Conservation (phyloP, 1,139 yeast species). For the Suhomyces yuchorum region DNA sequence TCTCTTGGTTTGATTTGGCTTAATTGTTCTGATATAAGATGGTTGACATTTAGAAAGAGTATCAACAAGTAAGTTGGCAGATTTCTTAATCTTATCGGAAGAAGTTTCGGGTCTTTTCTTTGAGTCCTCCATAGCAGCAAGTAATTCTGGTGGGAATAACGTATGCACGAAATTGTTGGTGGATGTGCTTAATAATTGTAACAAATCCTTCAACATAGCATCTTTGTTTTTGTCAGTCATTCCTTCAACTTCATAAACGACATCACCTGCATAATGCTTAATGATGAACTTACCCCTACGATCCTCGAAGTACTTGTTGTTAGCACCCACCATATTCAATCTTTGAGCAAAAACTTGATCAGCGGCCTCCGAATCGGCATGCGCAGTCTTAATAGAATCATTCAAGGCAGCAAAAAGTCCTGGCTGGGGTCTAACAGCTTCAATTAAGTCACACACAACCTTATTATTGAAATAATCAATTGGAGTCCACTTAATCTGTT, state of each 20-base stretch:
- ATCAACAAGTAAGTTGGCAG: slow-evolving; percentile 89
- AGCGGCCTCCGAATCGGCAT: slow-evolving; percentile 96
- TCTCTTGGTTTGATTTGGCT: slow-evolving; percentile 92
- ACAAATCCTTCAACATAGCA: slow-evolving; percentile 83
- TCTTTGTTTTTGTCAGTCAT: slow-evolving; percentile 99
- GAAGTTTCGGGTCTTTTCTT: slow-evolving; percentile 96
- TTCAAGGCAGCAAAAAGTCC: slow-evolving; percentile 96
- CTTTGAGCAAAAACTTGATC: slow-evolving; percentile 96
- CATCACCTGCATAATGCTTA: slow-evolving; percentile 99
- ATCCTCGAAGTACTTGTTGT: slow-evolving; percentile 86
- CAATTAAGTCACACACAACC: slow-evolving; percentile 96
- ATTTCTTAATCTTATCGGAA: slow-evolving; percentile 87
- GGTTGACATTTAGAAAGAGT: slow-evolving; percentile 90
- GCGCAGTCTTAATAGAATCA: slow-evolving; percentile 98
- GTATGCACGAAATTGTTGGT: slow-evolving; percentile 62
- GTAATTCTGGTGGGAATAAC: slow-evolving; percentile 71
- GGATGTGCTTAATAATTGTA: slow-evolving; percentile 76
- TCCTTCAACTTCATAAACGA: slow-evolving; percentile 82
- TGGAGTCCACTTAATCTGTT: slow-evolving; percentile 96
- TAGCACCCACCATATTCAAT: slow-evolving; percentile 74
- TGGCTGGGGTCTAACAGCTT: slow-evolving; percentile 86
- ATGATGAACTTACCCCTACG: slow-evolving; percentile 86
- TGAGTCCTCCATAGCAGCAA: slow-evolving; percentile 65
- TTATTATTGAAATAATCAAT: slow-evolving; percentile 95
- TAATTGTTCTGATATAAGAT: slow-evolving; percentile 95